phyloP scores from a whole-genome alignment of 352 stramenopile species.

The Phytopythium helicoides region DNA sequence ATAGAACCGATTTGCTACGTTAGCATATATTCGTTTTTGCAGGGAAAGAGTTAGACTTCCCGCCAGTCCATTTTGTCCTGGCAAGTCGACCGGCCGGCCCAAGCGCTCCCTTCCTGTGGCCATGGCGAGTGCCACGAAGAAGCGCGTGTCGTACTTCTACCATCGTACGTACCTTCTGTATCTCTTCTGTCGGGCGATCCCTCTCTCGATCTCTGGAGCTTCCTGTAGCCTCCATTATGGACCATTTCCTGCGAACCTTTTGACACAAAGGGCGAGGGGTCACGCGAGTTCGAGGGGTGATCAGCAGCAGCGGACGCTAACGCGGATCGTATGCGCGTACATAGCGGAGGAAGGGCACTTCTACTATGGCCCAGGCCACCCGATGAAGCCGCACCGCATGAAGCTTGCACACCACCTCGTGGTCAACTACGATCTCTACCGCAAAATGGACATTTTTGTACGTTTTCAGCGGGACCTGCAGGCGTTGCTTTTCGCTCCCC shows the following conservation, averaged over 20 bases:
- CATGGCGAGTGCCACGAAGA: constrained; percentile 58
- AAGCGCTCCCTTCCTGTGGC: background rate
- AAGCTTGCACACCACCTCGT: constrained; percentile 97
- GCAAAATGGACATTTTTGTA: constrained; percentile 97
- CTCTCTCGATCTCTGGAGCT: too few species aligned
- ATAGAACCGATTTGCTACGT: too few species aligned
- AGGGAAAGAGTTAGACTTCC: too few species aligned
- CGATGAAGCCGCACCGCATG: constrained; percentile 95
- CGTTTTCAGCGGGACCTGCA: background rate
- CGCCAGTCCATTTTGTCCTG: too few species aligned
- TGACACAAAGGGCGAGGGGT: too few species aligned
- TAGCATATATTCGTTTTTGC: too few species aligned
- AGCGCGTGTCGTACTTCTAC: constrained; percentile 87
- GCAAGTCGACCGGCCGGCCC: too few species aligned
- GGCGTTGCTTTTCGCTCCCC: background rate
- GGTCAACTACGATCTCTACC: constrained; percentile 96
- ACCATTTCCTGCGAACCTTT: too few species aligned
- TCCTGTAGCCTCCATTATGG: too few species aligned
- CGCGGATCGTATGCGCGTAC: background rate
- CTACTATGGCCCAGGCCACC: constrained; percentile 93
- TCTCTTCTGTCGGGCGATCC: too few species aligned
- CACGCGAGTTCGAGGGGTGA: too few species aligned
- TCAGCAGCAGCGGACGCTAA: too few species aligned
- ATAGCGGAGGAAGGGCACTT: constrained; percentile 92
- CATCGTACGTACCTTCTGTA: constrained; percentile 43